phyloP scores from a whole-genome alignment of 2,329 filamentous ascomycete species.

The Chaetoscypha palmicola region DNA sequence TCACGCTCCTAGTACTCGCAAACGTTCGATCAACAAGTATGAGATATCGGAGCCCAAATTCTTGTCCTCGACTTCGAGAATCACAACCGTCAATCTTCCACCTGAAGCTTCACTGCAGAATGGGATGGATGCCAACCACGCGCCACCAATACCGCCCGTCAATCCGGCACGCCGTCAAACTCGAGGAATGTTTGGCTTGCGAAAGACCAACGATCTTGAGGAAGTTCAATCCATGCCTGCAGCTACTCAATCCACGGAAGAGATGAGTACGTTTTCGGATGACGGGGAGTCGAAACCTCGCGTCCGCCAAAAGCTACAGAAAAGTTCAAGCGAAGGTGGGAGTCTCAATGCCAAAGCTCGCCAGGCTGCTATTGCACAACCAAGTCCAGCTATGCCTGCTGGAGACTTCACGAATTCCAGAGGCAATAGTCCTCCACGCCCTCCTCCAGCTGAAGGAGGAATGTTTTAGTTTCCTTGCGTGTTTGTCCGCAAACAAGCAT shows the following conservation, averaged over 20 bases:
- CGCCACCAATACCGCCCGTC: conserved; percentile 30
- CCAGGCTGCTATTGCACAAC: conserved; percentile 19
- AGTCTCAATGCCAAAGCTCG: conserved; percentile 26
- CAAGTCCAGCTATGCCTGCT: conserved; percentile 26
- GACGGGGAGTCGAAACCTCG: conserved; percentile 26
- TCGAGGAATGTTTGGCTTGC: conserved; percentile 27
- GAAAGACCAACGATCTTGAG: conserved; percentile 21
- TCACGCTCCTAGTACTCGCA: conserved; percentile 17
- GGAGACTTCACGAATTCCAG: conserved; percentile 12
- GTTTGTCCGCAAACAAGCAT: conserved; percentile 7
- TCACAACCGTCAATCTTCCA: conserved; percentile 29
- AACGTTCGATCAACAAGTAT: conserved; percentile 29
- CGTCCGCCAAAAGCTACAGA: conserved; percentile 23
- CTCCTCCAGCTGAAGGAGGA: conserved; percentile 20
- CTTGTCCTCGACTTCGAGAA: conserved; percentile 28
- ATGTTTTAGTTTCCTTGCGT: conserved; percentile 24
- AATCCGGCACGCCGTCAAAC: conserved; percentile 30
- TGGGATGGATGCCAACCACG: conserved; percentile 16
- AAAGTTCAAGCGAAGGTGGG: conserved; percentile 29
- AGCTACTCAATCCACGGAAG: conserved; percentile 27
- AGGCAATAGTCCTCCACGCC: conserved; percentile 17
- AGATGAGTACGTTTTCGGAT: conserved; percentile 31
- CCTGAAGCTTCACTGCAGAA: conserved; percentile 26
- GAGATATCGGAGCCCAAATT: conserved; percentile 31
- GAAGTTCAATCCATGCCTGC: conserved; percentile 21